A percentile compares a stretch with the other conserved stretches of the same genome.
Evolutionary conservation across 495 filamentous ascomycete genomes (phyloP).

Genomic region (Aspergillus avenaceus): DNA sequence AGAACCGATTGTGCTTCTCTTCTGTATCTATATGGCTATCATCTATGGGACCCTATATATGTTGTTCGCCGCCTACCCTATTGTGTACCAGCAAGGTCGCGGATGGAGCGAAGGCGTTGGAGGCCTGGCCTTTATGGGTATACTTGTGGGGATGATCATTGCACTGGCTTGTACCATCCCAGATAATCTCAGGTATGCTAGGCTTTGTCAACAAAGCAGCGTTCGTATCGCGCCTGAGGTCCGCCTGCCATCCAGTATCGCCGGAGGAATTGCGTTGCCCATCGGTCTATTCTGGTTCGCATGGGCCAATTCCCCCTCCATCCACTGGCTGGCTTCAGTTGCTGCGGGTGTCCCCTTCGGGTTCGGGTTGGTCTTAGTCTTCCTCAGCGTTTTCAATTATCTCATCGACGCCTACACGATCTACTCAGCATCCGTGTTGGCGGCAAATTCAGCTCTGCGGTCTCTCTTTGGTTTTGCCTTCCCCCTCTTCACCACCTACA

Average conservation of each 20-base stretch:
- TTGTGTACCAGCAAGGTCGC: conserved; percentile 69
- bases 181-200: conserved; percentile 39
- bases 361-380: conserved; percentile 66
- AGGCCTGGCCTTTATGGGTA: conserved; percentile 70
- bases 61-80: conserved; percentile 71
- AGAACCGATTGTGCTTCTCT: conserved; percentile 54
- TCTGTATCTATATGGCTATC: conserved; percentile 65
- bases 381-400: conserved; percentile 68
- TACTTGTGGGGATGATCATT: conserved; percentile 70
- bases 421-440: conserved; percentile 70
- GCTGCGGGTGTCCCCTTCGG: conserved; percentile 62
- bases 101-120: conserved; percentile 65
- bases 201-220: conserved; percentile 23
- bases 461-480: conserved; percentile 67
- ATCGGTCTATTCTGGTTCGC: conserved; percentile 57
- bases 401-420: conserved; percentile 72
- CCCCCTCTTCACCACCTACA: conserved; percentile 71
- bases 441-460: conserved; percentile 66
- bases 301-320: conserved; percentile 58
- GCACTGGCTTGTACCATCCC: conserved; percentile 43
- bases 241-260: conserved; percentile 34
- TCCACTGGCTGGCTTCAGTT: conserved; percentile 64
- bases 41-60: conserved; percentile 73
- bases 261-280: conserved; percentile 37
- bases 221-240: conserved; percentile 37